These are phyloP conservation scores for Dactylellina cionopaga DNA, from an alignment of 2,329 filamentous ascomycete genomes.

Conservation along the genomic window DNA sequence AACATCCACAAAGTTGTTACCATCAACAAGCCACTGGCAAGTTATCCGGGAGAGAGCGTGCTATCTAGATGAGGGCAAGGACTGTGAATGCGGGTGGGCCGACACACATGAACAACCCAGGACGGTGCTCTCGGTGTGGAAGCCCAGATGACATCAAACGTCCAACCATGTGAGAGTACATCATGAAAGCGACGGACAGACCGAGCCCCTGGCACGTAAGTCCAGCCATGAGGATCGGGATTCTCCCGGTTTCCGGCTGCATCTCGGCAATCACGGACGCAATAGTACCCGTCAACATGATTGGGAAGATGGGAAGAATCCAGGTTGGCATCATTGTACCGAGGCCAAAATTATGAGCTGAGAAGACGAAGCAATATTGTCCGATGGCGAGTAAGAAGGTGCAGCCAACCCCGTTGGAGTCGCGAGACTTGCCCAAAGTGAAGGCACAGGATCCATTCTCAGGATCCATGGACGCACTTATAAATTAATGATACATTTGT, in stretches of 20 bases:
- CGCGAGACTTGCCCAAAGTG: too few relatives aligned
- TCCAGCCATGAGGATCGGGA: constrained; percentile 73
- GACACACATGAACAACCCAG: constrained; percentile 78
- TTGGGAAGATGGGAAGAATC: constrained; percentile 77
- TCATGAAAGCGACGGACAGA: constrained; percentile 72
- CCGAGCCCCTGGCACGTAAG: constrained; percentile 76
- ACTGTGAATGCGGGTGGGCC: constrained; percentile 77
- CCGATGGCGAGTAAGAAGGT: constrained; percentile 71
- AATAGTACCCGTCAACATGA: constrained; percentile 78
- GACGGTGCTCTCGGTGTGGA: constrained; percentile 71
- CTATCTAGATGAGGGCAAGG: constrained; percentile 75
- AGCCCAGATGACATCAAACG: constrained; percentile 74
- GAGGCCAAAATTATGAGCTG: constrained; percentile 68
- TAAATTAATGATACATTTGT: too few relatives aligned
- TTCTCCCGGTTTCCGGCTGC: constrained; percentile 68
- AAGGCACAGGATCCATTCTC: too few relatives aligned
- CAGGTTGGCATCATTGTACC: constrained; percentile 78
- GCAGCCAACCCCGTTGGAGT: too few relatives aligned
- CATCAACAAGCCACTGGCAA: constrained; percentile 64
- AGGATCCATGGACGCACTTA: too few relatives aligned
- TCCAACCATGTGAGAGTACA: constrained; percentile 77
- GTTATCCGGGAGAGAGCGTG: constrained; percentile 65
- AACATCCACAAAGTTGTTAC: constrained; percentile 63
- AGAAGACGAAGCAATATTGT: constrained; percentile 76
- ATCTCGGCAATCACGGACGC: constrained; percentile 71